These are phyloP conservation scores for Fennellomyces sp. DNA, from an alignment of 371 early-diverging fungal genomes.

Conservation along the genomic window DNA sequence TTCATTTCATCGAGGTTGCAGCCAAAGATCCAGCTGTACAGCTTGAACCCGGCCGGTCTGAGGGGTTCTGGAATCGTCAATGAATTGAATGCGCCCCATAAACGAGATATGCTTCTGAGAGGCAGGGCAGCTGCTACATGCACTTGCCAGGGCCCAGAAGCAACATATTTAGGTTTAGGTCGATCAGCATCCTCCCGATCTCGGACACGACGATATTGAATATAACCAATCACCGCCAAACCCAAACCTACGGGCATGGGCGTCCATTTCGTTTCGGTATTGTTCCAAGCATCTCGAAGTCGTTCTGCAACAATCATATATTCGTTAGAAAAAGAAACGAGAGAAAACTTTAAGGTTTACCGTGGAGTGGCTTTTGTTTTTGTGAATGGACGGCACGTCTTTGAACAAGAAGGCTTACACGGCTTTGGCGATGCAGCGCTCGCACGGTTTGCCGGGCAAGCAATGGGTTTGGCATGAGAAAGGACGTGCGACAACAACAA, in stretches of 20 bases:
- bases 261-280: slow-evolving; percentile 68
- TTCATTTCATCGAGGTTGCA: slow-evolving; percentile 94
- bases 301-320: slow-evolving; percentile 16
- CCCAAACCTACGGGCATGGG: slow-evolving; percentile 85
- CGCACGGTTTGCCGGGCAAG: neutral
- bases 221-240: slow-evolving; percentile 70
- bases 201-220: slow-evolving; percentile 64
- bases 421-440: neutral
- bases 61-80: slow-evolving; percentile 80
- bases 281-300: slow-evolving; percentile 52
- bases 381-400: neutral
- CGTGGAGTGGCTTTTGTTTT: slow-evolving; percentile 1
- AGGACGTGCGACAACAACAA: neutral
- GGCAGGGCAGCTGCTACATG: slow-evolving; percentile 88
- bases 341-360: neutral
- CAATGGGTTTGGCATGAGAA: neutral
- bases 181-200: slow-evolving; percentile 33
- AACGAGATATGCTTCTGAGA: slow-evolving; percentile 82
- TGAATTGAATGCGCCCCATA: slow-evolving; percentile 89
- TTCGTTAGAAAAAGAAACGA: neutral
- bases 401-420: neutral
- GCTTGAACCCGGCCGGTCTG: slow-evolving; percentile 73
- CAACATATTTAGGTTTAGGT: slow-evolving; percentile 42
- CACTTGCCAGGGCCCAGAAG: slow-evolving; percentile 87
- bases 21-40: slow-evolving; percentile 86